These are phyloP conservation scores for Fusarium incarnatum DNA, from an alignment of 2,329 filamentous ascomycete genomes.

Conservation along the genomic window DNA sequence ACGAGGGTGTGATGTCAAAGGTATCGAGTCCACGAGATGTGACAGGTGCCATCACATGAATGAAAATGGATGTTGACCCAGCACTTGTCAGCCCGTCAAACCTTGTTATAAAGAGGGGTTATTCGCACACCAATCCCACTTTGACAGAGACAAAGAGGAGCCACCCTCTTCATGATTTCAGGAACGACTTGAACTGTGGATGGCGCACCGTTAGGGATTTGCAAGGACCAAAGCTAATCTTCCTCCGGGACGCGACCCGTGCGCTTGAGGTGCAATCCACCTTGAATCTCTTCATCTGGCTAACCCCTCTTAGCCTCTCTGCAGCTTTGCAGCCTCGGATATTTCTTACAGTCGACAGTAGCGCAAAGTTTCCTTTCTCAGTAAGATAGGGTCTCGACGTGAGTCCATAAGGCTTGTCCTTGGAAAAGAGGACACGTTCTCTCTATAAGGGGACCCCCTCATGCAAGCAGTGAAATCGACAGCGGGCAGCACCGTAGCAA, in stretches of 20 bases:
- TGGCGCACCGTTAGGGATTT: constrained; percentile 20
- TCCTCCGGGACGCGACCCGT: constrained; percentile 29
- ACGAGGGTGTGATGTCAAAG: constrained; percentile 41
- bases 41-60: constrained; percentile 29
- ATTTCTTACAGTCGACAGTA: constrained; percentile 21
- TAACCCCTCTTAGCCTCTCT: constrained; percentile 8
- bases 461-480: neutral
- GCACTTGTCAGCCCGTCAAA: constrained; percentile 29
- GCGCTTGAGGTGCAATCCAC: constrained; percentile 4
- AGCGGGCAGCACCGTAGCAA: constrained; percentile 2
- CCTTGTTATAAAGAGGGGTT: constrained; percentile 26
- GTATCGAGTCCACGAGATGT: constrained; percentile 17
- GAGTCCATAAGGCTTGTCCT: neutral
- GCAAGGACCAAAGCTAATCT: constrained; percentile 19
- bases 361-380: constrained; percentile 11
- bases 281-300: neutral
- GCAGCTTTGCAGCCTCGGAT: neutral
- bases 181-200: constrained; percentile 30
- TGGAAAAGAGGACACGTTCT: constrained; percentile 8
- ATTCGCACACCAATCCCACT: constrained; percentile 33
- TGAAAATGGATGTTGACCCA: constrained; percentile 16
- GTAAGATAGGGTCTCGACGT: neutral
- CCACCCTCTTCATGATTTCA: constrained; percentile 34
- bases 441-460: neutral
- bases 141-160: constrained; percentile 16